These are phyloP conservation scores for Paramyrothecium sp. DNA, from an alignment of 2,329 filamentous ascomycete species.

Conservation along the genomic window DNA sequence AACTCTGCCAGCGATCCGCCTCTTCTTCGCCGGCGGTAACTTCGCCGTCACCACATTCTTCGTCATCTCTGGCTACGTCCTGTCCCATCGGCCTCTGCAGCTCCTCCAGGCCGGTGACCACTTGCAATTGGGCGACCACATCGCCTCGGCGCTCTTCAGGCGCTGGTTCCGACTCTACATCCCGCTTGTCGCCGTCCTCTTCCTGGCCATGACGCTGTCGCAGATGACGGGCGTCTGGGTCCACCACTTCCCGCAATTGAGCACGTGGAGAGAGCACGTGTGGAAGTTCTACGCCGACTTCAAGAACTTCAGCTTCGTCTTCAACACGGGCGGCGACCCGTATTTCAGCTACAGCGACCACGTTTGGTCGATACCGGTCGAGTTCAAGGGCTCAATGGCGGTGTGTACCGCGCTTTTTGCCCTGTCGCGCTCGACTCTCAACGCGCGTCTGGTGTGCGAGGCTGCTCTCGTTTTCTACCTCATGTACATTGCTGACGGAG, in stretches of 20 bases:
- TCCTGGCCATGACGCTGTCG: conserved; percentile 48
- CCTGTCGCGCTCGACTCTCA: conserved; percentile 52
- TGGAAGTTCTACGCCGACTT: conserved; percentile 52
- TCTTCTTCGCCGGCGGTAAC: conserved; percentile 61
- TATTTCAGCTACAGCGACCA: conserved; percentile 55
- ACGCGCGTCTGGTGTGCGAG: conserved; percentile 54
- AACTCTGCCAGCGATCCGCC: conserved; percentile 55
- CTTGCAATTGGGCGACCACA: conserved; percentile 37
- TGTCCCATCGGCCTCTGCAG: conserved; percentile 48
- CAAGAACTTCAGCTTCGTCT: conserved; percentile 70
- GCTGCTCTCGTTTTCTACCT: conserved; percentile 60
- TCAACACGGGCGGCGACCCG: conserved; percentile 53
- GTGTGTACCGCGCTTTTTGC: conserved; percentile 58
- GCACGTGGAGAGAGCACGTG: conserved; percentile 45
- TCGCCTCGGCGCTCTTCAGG: conserved; percentile 47
- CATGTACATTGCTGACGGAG: conserved; percentile 65
- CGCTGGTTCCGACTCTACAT: conserved; percentile 49
- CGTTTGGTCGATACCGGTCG: conserved; percentile 62
- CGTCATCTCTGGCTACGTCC: conserved; percentile 57
- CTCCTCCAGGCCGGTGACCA: conserved; percentile 44
- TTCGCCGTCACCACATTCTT: conserved; percentile 58
- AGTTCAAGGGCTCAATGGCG: conserved; percentile 63
- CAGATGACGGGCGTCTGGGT: conserved; percentile 51
- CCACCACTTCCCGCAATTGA: conserved; percentile 33
- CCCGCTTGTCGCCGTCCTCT: conserved; percentile 53